These are phyloP conservation scores for Ramalina intermedia DNA, from an alignment of 495 filamentous ascomycete species.

Conservation along the genomic window DNA sequence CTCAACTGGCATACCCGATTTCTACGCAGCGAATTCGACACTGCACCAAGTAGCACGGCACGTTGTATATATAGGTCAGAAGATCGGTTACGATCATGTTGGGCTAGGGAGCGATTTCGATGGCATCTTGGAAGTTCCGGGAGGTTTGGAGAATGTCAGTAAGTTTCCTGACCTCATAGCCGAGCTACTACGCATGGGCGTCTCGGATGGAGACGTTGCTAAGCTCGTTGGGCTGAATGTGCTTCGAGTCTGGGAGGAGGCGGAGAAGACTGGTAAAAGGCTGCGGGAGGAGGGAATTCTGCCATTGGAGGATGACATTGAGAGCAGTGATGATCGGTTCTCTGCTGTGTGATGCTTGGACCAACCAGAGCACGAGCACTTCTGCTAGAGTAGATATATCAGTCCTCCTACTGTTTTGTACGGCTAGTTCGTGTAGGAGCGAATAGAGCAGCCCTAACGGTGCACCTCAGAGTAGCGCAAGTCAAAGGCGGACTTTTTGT, in stretches of 20 bases:
- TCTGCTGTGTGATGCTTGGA: too few relatives aligned
- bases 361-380: too few relatives aligned
- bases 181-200: slow-evolving; percentile 51
- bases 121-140: slow-evolving; percentile 33
- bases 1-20: slow-evolving; percentile 28
- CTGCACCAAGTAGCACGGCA: slow-evolving; percentile 62
- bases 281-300: slow-evolving; percentile 44
- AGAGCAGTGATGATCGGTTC: too few relatives aligned
- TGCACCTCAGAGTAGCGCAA: too few relatives aligned
- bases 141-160: slow-evolving; percentile 58
- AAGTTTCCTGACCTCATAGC: slow-evolving; percentile 70
- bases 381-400: too few relatives aligned
- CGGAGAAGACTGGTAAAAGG: slow-evolving; percentile 47
- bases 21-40: slow-evolving; percentile 51
- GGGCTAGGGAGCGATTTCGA: slow-evolving; percentile 53
- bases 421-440: too few relatives aligned
- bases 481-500: too few relatives aligned
- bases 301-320: slow-evolving; percentile 43
- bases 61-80: slow-evolving; percentile 38
- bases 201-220: slow-evolving; percentile 49
- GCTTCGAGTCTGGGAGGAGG: slow-evolving; percentile 61
- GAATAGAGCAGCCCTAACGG: too few relatives aligned
- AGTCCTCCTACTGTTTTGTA: too few relatives aligned
- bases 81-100: slow-evolving; percentile 45
- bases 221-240: slow-evolving; percentile 63